Conservation (phyloP, 176 grass and related monocot genomes). For the Cenchrus purpureus region DNA sequence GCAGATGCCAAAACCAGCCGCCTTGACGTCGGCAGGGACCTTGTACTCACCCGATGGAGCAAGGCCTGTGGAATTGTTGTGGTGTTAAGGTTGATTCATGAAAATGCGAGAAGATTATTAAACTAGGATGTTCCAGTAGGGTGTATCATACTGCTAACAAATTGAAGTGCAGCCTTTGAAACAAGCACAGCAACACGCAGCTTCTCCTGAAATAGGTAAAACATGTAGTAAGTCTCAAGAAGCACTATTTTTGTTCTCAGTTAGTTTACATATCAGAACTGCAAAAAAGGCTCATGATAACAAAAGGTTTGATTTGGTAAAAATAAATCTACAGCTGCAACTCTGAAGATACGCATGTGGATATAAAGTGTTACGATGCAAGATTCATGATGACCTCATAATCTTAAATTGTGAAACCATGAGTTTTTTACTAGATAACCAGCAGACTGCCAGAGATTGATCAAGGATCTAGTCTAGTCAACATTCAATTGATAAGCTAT, state of each 20-base stretch:
- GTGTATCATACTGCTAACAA: constrained; percentile 68
- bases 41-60: constrained; percentile 65
- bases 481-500: background rate
- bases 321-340: background rate
- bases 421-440: background rate
- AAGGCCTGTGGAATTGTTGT: constrained; percentile 52
- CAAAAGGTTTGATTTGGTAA: background rate
- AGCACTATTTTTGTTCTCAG: background rate
- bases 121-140: background rate
- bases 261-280: constrained; percentile 22
- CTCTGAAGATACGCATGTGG: background rate
- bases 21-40: constrained; percentile 67
- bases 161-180: constrained; percentile 96
- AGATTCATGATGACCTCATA: background rate
- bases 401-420: background rate
- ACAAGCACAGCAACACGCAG: constrained; percentile 90
- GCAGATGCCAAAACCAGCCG: constrained; percentile 77
- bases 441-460: background rate
- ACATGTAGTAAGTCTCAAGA: constrained; percentile 16
- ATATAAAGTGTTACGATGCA: background rate
- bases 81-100: constrained; percentile 11
- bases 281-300: background rate
- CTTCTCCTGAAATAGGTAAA: constrained; percentile 73
- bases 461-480: background rate
- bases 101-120: constrained; percentile 17